A percentile compares a stretch with the other conserved stretches of the same genome.
phyloP scores from a whole-genome alignment of 768 basidiomycete genomes.

The Podaxis rugospora region DNA sequence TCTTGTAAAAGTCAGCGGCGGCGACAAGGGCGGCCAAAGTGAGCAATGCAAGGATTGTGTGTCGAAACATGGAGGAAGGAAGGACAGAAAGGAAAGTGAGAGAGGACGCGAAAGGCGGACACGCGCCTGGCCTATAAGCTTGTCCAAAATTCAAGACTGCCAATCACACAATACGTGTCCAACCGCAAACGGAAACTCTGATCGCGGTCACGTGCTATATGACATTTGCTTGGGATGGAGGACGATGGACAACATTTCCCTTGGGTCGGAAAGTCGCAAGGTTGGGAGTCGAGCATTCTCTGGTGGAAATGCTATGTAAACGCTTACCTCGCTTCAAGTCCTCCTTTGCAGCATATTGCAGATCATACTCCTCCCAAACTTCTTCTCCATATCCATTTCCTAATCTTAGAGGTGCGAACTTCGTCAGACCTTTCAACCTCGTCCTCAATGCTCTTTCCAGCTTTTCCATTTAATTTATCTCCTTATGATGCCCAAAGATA shows the following conservation, averaged over 20 bases:
- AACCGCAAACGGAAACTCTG: background rate
- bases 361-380: background rate
- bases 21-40: conserved; percentile 31
- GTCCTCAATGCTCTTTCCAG: conserved; percentile 22
- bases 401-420: conserved; percentile 32
- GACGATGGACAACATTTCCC: background rate
- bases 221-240: background rate
- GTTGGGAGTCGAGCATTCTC: background rate
- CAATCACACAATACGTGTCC: conserved; percentile 26
- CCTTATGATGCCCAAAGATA: conserved; percentile 38
- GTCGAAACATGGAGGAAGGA: conserved; percentile 27
- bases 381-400: conserved; percentile 24
- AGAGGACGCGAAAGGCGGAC: conserved; percentile 8
- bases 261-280: no score
- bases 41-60: conserved; percentile 32
- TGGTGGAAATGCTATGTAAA: conserved; percentile 12
- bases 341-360: background rate
- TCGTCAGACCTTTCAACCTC: background rate
- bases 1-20: conserved; percentile 78
- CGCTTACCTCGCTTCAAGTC: background rate
- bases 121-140: conserved; percentile 1
- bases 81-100: conserved; percentile 12
- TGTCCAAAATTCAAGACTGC: conserved; percentile 1
- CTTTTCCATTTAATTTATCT: conserved; percentile 47
- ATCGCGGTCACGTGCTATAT: background rate